These are phyloP conservation scores for Suhomyces faveliae DNA, from an alignment of 805 yeast genomes.

Conservation along the genomic window DNA sequence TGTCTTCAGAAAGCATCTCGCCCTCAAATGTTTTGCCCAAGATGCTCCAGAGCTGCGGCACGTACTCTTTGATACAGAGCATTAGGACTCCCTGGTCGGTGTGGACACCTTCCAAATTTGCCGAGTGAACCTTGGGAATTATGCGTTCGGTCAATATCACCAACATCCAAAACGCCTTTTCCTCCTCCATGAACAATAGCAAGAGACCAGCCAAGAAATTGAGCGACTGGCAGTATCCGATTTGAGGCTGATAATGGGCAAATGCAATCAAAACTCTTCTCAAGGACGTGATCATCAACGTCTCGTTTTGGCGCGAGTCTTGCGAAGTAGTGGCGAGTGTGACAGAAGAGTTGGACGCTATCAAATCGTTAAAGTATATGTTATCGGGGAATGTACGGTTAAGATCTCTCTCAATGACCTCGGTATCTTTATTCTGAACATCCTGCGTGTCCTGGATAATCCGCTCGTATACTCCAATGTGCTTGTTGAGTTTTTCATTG, in stretches of 20 bases:
- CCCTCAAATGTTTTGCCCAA: slow-evolving; percentile 42
- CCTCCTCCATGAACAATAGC: slow-evolving; percentile 84
- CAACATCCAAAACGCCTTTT: slow-evolving; percentile 91
- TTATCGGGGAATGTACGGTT: slow-evolving; percentile 96
- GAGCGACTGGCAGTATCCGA: slow-evolving; percentile 94
- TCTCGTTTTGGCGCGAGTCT: slow-evolving; percentile 39
- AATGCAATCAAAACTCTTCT: slow-evolving; percentile 83
- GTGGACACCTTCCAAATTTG: slow-evolving; percentile 89
- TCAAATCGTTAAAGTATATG: slow-evolving; percentile 60
- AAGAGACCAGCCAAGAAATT: slow-evolving; percentile 89
- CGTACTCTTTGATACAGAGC: slow-evolving; percentile 78
- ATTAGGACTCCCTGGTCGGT: slow-evolving; percentile 92
- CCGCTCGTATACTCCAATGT: slow-evolving; percentile 71
- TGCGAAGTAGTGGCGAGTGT: slow-evolving; percentile 1
- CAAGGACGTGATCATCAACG: slow-evolving; percentile 64
- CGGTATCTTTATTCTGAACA: slow-evolving; percentile 71
- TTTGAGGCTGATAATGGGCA: slow-evolving; percentile 79
- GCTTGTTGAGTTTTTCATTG: slow-evolving; percentile 62
- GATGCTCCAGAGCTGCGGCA: slow-evolving; percentile 75
- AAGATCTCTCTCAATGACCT: slow-evolving; percentile 90
- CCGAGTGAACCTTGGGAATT: slow-evolving; percentile 88
- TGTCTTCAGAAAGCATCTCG: slow-evolving; percentile 40
- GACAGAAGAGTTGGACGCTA: slow-evolving; percentile 6
- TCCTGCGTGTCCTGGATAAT: slow-evolving; percentile 58
- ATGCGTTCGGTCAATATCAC: slow-evolving; percentile 83